Base-by-base conservation (phyloP, 2,329 filamentous ascomycete genomes). In the Monilinia fructicola region DNA sequence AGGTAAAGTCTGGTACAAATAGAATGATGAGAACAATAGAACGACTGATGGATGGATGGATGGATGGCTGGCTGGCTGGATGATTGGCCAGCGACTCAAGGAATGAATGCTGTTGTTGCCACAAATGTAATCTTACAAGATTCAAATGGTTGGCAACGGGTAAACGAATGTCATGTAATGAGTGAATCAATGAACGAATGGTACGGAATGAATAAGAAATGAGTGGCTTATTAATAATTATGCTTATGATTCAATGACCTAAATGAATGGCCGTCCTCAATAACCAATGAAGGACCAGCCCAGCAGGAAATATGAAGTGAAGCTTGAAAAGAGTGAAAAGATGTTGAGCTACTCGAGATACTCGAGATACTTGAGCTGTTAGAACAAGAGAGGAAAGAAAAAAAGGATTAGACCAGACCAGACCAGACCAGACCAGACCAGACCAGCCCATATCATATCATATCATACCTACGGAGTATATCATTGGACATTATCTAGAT, bases 231-330 rank as follows among this genome's bases (percentile, higher is more conserved):
- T 44, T 42, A 9, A 14, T n/a, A 11, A 9, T 42, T n/a, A 11
- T 40, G 23, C 18, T 55, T 35, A 6, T 35, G 5, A 35, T 35
- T 35, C 50, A 38, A 23, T 12, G 50, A 18, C 52, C n/a, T 21
- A 40, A 50, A 35, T 38, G 42, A 48, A 56, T 50, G 42, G 23
- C 16, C 18, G 62, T 38, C 10, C 21, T n/a, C 14, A 31, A 50
- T 35, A 50, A 16, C 62, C 62, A 64, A 64, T 64, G 42, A 58
- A 64, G 31, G 31, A 35, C 31, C 31, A 35, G 31, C 31, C 31
- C 31, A 35, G 9, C 31, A 35, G 31, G 31, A 35, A 35, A n/a
- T 28, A 6, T 46, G 62, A 40, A 50, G 53, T 50, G n/a, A 64
- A 64, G 38, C 40, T 44, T 54, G 48, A 23, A 44, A 64, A 23